These are phyloP conservation scores for Tetracentron sinense DNA, from an alignment of 164 flowering plant genomes.

Conservation along the genomic window DNA sequence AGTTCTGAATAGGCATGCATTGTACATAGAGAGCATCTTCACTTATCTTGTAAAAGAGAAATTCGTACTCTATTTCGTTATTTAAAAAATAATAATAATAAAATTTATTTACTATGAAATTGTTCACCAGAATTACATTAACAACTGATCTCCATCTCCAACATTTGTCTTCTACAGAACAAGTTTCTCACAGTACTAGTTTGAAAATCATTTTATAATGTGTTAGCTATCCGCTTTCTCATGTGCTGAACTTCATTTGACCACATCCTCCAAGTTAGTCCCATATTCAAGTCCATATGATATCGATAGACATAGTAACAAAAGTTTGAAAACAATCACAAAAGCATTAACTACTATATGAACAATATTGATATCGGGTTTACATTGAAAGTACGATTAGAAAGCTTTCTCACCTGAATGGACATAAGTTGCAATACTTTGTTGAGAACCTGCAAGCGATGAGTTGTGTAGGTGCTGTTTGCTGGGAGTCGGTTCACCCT, in stretches of 20 bases:
- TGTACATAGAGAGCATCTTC: no score
- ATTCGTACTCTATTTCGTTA: neutral
- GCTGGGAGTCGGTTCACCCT: constrained; percentile 61
- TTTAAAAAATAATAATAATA: no score
- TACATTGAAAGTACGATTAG: neutral
- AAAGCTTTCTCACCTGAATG: constrained; percentile 39
- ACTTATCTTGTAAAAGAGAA: no score
- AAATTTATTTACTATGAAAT: neutral
- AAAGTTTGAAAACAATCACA: neutral
- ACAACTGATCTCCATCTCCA: neutral
- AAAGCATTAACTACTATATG: neutral
- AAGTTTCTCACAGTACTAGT: neutral
- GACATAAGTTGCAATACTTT: constrained; percentile 67
- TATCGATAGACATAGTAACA: no score
- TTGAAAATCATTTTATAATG: no score
- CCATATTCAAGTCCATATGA: neutral
- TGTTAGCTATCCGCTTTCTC: neutral
- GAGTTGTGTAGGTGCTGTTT: constrained; percentile 57
- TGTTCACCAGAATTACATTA: no score
- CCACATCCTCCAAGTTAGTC: neutral
- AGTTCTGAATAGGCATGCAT: neutral
- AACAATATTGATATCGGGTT: neutral
- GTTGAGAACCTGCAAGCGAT: constrained; percentile 64
- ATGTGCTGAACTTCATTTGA: neutral
- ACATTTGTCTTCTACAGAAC: neutral